Percentiles rank a stretch among this genome's conserved stretches.
These are phyloP conservation scores for Glycine tomentella DNA, from an alignment of 306 rosid genomes.

Conservation along the genomic window DNA sequence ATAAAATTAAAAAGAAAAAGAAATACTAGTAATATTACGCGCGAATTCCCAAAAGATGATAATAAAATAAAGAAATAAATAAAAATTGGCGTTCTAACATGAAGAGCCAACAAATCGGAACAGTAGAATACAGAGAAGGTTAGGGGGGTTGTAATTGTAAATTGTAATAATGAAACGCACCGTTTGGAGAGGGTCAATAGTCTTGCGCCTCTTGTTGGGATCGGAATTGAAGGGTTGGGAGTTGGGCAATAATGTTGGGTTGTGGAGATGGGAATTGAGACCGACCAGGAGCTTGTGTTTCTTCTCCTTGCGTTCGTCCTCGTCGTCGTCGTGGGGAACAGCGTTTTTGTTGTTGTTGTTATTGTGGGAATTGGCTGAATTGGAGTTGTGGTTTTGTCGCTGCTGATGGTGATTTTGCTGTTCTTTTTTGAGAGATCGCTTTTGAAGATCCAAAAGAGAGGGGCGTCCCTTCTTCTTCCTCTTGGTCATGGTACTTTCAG, in stretches of 20 bases:
- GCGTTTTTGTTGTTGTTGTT: neutral
- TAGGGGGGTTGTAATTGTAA: no score
- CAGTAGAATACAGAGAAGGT: neutral
- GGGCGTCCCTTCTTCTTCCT: slow-evolving; percentile 98
- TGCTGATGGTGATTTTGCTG: slow-evolving; percentile 14
- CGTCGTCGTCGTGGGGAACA: slow-evolving; percentile 45
- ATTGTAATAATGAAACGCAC: slow-evolving; percentile 45
- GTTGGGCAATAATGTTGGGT: slow-evolving; percentile 57
- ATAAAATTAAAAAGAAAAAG: neutral
- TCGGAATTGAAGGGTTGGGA: slow-evolving; percentile 47
- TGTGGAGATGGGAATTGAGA: slow-evolving; percentile 58
- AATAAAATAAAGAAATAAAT: neutral
- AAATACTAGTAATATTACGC: slow-evolving; percentile 44
- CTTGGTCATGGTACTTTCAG: slow-evolving; percentile 61
- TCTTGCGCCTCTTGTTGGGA: slow-evolving; percentile 70
- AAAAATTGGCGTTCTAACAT: neutral
- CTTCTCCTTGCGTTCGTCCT: slow-evolving; percentile 81
- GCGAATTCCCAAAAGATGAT: slow-evolving; percentile 60
- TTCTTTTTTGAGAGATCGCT: slow-evolving; percentile 73
- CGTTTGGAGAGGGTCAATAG: slow-evolving; percentile 56
- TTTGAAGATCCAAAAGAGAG: slow-evolving; percentile 96
- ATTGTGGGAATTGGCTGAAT: slow-evolving; percentile 16
- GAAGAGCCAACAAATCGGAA: slow-evolving; percentile 17
- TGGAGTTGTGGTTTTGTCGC: slow-evolving; percentile 39
- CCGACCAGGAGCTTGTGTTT: slow-evolving; percentile 79